phyloP scores from a whole-genome alignment of 78 protist species.

The Parvularia atlantis region DNA sequence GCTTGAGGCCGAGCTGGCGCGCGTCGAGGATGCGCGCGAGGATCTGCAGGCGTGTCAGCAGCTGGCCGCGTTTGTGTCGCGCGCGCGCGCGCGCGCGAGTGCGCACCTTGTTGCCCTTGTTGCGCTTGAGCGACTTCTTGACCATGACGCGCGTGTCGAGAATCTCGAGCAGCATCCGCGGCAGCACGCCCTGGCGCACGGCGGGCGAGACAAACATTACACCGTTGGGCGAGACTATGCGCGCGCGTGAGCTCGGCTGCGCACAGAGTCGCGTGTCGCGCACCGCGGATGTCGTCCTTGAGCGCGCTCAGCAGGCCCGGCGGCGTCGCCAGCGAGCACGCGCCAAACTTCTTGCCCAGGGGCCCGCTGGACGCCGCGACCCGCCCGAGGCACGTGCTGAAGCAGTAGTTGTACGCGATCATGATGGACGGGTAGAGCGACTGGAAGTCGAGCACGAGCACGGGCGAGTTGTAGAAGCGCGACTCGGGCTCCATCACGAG shows the following conservation, averaged over 20 bases:
- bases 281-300: neutral
- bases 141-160: constrained; percentile 82
- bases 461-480: constrained; percentile 69
- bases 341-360: constrained; percentile 36
- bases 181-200: constrained; percentile 79
- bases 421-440: constrained; percentile 91
- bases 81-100: neutral
- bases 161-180: constrained; percentile 81
- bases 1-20: constrained; percentile 86
- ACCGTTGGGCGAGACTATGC: constrained; percentile 60
- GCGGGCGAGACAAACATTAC: constrained; percentile 35
- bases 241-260: neutral
- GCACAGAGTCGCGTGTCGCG: neutral
- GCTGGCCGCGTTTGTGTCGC: neutral
- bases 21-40: constrained; percentile 62
- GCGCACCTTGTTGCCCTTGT: neutral
- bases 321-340: constrained; percentile 16
- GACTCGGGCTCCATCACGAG: constrained; percentile 81
- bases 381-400: constrained; percentile 65
- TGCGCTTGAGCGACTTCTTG: constrained; percentile 69
- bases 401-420: constrained; percentile 94
- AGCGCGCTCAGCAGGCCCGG: constrained; percentile 31
- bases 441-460: constrained; percentile 88
- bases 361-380: too few relatives aligned
- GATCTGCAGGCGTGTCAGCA: neutral